Base-by-base conservation (phyloP, 306 rosid genomes). In the Vigna trinervia region DNA sequence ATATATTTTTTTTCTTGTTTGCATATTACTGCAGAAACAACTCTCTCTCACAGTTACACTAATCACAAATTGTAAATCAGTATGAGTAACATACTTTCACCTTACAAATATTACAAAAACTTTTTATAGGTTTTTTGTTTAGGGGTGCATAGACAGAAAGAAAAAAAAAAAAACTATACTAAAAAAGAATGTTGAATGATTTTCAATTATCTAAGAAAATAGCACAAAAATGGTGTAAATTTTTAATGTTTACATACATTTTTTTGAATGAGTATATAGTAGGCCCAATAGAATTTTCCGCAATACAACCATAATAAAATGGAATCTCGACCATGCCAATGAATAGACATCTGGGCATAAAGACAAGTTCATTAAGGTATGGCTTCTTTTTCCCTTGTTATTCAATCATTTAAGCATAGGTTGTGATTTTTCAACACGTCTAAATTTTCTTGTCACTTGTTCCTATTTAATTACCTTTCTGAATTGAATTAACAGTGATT, bases 231-330 rank as follows among this genome's bases (percentile, higher is more conserved):
- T 22, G 73, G 32, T 51, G 34, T 47, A 51, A 64, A 51, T 54
- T 23, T 26, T 59, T 32, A 4, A 30, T 12, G 7, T 12, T 2
- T 41, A 22, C 8, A 8, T 13, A 52, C 10, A 65, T 58, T 48
- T 78, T 69, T 36, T 3, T 71, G 34, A 85, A 86, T 48, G 66
- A 61, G 46, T 20, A 58, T 14, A 62, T 75, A 56, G 47, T 72
- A 46, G 80, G 85, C 6, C 83, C 84, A 76, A 78, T 59, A 82
- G 88, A 84, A 89, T 83, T 85, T 88, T 85, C 63, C 73, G 72
- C 62, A 80, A 52, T 81, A 58, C 63, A 19, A 69, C 75, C 74
- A 78, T 47, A 57, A 59, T 74, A 53, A 73, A 86, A 82, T 85
- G 84, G 86, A 84, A 48, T 84, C 80, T 73, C 83, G 32, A 63